Evolutionary conservation across 768 basidiomycete species (phyloP), one percentile per base, ranked within the genome.

Genomic region (Mycena albidolilacea): DNA sequence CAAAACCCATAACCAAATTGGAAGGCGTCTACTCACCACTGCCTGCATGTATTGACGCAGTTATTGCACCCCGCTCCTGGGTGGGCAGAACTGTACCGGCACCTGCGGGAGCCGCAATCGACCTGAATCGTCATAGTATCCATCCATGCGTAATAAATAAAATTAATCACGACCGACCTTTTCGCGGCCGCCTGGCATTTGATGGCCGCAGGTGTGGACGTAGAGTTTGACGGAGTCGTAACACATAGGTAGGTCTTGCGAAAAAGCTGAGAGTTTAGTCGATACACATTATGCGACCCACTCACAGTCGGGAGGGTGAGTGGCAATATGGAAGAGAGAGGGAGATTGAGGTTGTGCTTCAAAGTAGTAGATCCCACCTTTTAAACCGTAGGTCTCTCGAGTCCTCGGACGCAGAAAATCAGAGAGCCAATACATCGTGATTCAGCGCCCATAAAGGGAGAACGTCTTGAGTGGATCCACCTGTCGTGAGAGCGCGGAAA

Each of bases 71-170:
- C 76, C 11, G 77, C 64, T 37, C 67, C 63, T 15, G 63, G 69
- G 71, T 88, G 87, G 10, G 67, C 57, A 7, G 78, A 69, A 67
- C 87, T 88, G 71, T 88, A 88, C 62, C 87, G 84, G 73, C 87
- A 88, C 55, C 71, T 77, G 71, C 70, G 69, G 54, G 80, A 81
- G 39, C 78, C 73, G 66, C 87, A 88, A 73, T 88, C 87, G 66
- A 87, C 80, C 87, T 88, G 55, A 9, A 60, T 60, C 38, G 50
- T 19, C 38, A 8, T 35, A 38, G 39, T 7, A 52, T 50, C 1
- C 44, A 46, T 54, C 17, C 44, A 14, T 41, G 3, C 0, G 19
- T 2, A 4, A 58, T 23, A 9, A 35, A 62, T 1, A 10, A 67
- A 72, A 37, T 68, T 48, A 67, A 70, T 66, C 67, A 75, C 60